Evolutionary conservation across 1,284 basidiomycete species (phyloP), one percentile per base, ranked within the genome.

Genomic region (Termitomyces sp.): DNA sequence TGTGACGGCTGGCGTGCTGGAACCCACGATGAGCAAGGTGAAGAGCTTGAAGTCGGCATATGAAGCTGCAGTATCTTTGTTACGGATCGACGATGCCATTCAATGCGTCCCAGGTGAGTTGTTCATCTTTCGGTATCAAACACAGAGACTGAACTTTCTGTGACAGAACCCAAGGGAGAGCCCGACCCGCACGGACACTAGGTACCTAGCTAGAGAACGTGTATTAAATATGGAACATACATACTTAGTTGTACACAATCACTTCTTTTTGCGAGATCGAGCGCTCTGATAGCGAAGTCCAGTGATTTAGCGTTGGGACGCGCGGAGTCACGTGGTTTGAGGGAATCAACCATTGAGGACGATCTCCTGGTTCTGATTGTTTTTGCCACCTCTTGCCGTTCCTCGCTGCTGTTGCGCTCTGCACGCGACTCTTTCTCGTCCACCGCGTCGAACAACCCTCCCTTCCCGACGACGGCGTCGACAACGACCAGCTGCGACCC

Each of bases 21-120:
- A 99, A 73, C 97, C 97, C 1, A 97, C 95, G 5, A 83, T 99
- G 70, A 91, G 89, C 78, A 99, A 99, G 74, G 91, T 99, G 59
- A 91, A 91, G 72, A 95, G 91, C 67, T 73, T 99, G 69, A 99
- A 99, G 78, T 91, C 88, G 47, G 95, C 95, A 18, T 91, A 97
- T 60, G 97, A 99, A 72, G 96, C 97, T 13, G 94, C 96, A 8
- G 95, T 97, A 28, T 93, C 92, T 56, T 73, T 99, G 61, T 74
- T 99, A 66, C 84, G 97, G 56, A 99, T 99, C 66, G 96, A 98
- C 68, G 96, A 97, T 73, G 89, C 89, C 21, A 92, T 92, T 57
- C 88, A 91, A 63, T 91, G 88, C 68, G 77, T 87, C 47, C 86
- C 88, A 56, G 88, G 88, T 88, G 62, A 73, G 80, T 46, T 43